Evolutionary conservation across 208 protist genomes (phyloP).

Genomic region (Leishmania tarentolae): DNA sequence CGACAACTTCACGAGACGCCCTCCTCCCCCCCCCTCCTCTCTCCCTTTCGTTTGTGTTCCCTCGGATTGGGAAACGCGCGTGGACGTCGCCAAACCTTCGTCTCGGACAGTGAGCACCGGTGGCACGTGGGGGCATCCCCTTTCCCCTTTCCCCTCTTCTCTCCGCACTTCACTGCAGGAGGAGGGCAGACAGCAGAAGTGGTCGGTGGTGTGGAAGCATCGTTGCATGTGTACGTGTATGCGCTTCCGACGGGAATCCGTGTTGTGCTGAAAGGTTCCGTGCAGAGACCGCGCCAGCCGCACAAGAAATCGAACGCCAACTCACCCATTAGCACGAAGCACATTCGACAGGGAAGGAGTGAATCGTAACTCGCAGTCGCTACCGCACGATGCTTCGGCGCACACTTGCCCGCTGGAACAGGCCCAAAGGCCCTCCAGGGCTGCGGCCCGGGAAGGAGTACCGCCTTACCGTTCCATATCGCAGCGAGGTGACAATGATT

Average conservation of each 20-base stretch:
- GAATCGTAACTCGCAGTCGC: neutral
- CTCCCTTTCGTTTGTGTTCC: neutral
- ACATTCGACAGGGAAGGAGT: neutral
- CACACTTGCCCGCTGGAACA: constrained; percentile 38
- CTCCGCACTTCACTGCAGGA: neutral
- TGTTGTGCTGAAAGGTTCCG: neutral
- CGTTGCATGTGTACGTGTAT: neutral
- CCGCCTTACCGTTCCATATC: constrained; percentile 80
- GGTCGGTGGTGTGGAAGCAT: neutral
- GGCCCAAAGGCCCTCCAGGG: constrained; percentile 83
- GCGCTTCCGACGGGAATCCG: neutral
- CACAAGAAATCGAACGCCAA: neutral
- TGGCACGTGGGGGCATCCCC: neutral
- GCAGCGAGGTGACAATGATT: constrained; percentile 86
- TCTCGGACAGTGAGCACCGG: neutral
- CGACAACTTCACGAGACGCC: neutral
- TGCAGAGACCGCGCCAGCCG: neutral
- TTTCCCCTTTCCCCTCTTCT: neutral
- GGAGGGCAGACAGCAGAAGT: neutral
- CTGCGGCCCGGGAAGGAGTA: constrained; percentile 79
- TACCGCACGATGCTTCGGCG: constrained; percentile 54
- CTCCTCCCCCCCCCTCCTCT: neutral
- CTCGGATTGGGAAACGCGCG: neutral
- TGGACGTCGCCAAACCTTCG: neutral
- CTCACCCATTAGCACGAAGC: neutral